Evolutionary conservation across 2,329 filamentous ascomycete species (phyloP).

Genomic region (Phoma sp.): DNA sequence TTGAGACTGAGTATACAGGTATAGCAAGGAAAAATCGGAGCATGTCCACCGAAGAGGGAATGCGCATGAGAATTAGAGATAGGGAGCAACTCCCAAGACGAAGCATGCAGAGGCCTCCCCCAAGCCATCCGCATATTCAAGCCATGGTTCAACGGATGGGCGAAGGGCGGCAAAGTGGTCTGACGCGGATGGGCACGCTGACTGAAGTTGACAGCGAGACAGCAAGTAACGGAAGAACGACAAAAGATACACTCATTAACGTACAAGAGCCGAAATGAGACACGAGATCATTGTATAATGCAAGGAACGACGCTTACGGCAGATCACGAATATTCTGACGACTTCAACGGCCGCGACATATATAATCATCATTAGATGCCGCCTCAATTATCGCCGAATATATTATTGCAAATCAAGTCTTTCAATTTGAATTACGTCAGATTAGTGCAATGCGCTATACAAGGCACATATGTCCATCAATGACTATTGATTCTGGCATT

Average conservation of each 20-base stretch:
- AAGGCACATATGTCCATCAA: no score
- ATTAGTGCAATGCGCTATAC: no score
- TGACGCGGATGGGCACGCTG: slow-evolving; percentile 31
- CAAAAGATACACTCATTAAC: slow-evolving; percentile 32
- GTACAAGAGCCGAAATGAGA: slow-evolving; percentile 17
- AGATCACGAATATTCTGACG: background rate
- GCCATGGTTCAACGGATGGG: slow-evolving; percentile 38
- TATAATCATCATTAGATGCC: background rate
- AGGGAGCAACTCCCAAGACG: slow-evolving; percentile 8
- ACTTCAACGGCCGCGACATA: slow-evolving; percentile 1
- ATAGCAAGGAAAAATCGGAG: slow-evolving; percentile 26
- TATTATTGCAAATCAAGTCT: background rate
- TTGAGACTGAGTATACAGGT: slow-evolving; percentile 14
- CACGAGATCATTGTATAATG: slow-evolving; percentile 7
- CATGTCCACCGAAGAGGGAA: slow-evolving; percentile 37
- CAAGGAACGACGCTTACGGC: slow-evolving; percentile 2
- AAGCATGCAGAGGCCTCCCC: slow-evolving; percentile 18
- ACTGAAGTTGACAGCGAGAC: slow-evolving; percentile 5
- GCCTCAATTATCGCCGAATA: background rate
- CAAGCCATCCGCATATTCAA: slow-evolving; percentile 39
- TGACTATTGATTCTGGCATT: background rate
- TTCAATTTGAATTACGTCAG: no score
- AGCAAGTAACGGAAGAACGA: slow-evolving; percentile 14
- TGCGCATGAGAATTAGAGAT: slow-evolving; percentile 30
- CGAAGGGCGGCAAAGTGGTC: slow-evolving; percentile 34